Base-by-base conservation (phyloP, 2,329 filamentous ascomycete species). In the Sclerotinia minor region DNA sequence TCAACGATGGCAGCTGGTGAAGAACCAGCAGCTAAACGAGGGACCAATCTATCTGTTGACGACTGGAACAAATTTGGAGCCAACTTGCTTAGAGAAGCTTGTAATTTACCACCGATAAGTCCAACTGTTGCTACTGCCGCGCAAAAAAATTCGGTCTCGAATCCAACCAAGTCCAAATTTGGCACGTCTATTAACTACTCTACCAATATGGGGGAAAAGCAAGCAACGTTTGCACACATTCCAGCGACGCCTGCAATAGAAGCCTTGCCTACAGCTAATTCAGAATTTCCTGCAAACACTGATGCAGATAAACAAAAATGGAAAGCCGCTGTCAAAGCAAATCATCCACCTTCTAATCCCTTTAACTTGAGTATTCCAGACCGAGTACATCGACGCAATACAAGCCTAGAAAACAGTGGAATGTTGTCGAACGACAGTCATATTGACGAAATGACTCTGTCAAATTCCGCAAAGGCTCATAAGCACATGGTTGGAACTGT, bases 251-350 rank as follows among this genome's bases (percentile, higher is more conserved):
- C 29, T 13, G 32, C 21, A 5, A 15, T 9, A 38, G 59, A 61
- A 11, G 45, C 59, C 8, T 50, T 61, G 15, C 59, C 24, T 9
- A 49, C 45, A 19, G 21, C n/a, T 9, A 26, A 26, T 38, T 61
- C 59, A 1, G 59, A 61, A 26, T 61, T 61, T 38, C 59, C 59
- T 35, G 3, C n/a, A 6, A 61, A 50, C n/a, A 61, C 59, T 24
- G 45, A 47, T 24, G 59, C 59, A 13, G n/a, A 61, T 21, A 38
- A 26, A 50, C 29, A 50, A 19, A 29, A 61, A 15, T 61, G 59
- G 59, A 50, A 35, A 5, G 59, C 59, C 4, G 59, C 59, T 8
- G 45, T 50, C 19, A n/a, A 38, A 38, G 59, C 59, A 5, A 50
- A 50, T 8, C 9, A 21, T 4, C 59, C 26, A 15, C 19, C 7